phyloP scores from a whole-genome alignment of 495 filamentous ascomycete species.

The Aspergillus baeticus region DNA sequence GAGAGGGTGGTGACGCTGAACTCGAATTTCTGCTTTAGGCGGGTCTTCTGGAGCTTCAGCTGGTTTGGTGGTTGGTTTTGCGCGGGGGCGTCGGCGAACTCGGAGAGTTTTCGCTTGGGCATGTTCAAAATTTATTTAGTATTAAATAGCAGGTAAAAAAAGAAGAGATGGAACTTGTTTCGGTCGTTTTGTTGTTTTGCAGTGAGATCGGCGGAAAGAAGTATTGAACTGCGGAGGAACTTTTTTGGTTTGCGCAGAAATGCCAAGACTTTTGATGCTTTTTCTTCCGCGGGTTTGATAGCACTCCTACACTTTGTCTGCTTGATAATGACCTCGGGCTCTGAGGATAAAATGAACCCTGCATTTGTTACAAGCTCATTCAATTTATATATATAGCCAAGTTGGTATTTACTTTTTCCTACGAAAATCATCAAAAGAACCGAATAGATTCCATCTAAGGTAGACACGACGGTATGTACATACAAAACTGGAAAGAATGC shows the following conservation, averaged over 20 bases:
- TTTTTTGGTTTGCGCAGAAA: conserved; percentile 6
- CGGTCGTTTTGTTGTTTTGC: background rate
- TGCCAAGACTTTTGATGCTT: too few relatives aligned
- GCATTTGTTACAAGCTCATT: too few relatives aligned
- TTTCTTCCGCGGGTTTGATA: too few relatives aligned
- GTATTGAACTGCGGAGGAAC: background rate
- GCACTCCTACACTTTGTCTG: too few relatives aligned
- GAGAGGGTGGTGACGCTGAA: conserved; percentile 60
- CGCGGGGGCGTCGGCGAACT: conserved; percentile 20
- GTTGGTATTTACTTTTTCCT: too few relatives aligned
- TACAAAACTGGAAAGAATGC: conserved; percentile 33
- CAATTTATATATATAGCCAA: too few relatives aligned
- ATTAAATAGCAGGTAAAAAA: too few relatives aligned
- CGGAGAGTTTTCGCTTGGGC: conserved; percentile 50
- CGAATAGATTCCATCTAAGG: conserved; percentile 29
- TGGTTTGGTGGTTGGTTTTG: conserved; percentile 10
- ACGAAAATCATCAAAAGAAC: conserved; percentile 13
- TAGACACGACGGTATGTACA: conserved; percentile 43
- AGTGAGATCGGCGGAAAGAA: background rate
- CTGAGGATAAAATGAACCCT: too few relatives aligned
- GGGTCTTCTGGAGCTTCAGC: conserved; percentile 32
- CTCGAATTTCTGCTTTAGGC: conserved; percentile 54
- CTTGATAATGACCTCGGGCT: too few relatives aligned
- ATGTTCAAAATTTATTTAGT: too few relatives aligned
- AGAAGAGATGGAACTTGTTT: too few relatives aligned